Conservation (phyloP, 1,284 basidiomycete genomes). For the Rhodotorula sp. region DNA sequence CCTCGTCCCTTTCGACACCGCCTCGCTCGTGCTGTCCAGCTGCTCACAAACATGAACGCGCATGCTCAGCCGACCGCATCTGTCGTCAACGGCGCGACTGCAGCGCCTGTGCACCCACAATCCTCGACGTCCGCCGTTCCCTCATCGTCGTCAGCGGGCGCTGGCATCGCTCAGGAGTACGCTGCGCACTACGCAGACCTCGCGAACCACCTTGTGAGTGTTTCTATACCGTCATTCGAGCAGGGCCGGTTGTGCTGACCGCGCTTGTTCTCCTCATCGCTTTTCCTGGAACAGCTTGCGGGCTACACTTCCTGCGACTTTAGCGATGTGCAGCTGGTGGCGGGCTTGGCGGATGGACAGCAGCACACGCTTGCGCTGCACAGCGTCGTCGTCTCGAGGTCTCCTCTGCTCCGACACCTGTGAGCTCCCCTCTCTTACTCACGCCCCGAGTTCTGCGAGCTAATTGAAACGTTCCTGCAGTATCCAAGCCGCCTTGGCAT, state of each 20-base stretch:
- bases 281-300: background rate
- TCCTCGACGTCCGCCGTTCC: background rate
- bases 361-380: constrained; percentile 8
- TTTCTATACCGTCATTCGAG: fast-evolving
- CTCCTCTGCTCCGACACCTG: constrained; percentile 16
- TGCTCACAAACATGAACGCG: background rate
- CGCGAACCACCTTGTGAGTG: constrained; percentile 5
- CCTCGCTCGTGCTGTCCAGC: background rate
- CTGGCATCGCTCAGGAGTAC: background rate
- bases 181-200: constrained; percentile 1
- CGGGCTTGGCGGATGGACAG: background rate
- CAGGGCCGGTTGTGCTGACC: background rate
- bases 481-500: background rate
- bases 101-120: background rate
- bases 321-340: constrained; percentile 15
- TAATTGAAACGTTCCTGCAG: background rate
- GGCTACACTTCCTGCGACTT: constrained; percentile 12
- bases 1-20: background rate
- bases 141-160: background rate
- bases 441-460: fast-evolving
- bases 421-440: background rate
- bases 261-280: background rate
- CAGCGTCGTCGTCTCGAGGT: constrained; percentile 19
- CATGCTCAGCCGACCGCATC: background rate
- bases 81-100: background rate